A percentile compares a stretch with the other conserved stretches of the same genome.
Evolutionary conservation across 1,284 basidiomycete genomes (phyloP).

Genomic region (Heterobasidion parviporum): DNA sequence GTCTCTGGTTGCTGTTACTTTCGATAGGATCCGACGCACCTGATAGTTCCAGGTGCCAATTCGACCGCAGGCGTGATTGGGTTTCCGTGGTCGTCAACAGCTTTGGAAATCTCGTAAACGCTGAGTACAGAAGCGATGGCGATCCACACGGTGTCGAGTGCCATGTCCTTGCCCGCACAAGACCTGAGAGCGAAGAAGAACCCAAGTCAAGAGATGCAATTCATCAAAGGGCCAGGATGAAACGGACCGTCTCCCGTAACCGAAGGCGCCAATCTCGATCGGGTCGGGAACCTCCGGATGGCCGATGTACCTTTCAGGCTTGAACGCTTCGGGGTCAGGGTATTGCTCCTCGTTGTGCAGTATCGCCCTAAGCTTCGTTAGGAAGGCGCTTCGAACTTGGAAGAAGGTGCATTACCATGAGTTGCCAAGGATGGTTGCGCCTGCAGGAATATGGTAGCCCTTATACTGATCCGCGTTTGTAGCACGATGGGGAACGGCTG

Average conservation of each 20-base stretch:
- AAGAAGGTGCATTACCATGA: constrained; percentile 7
- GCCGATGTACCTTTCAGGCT: constrained; percentile 13
- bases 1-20: background rate
- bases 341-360: constrained; percentile 8
- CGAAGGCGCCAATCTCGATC: constrained; percentile 11
- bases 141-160: constrained; percentile 39
- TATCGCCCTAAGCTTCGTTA: constrained; percentile 8
- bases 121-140: constrained; percentile 36
- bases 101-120: constrained; percentile 32
- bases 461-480: constrained; percentile 8
- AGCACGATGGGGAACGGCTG: constrained; percentile 9
- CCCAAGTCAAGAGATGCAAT: too few relatives aligned
- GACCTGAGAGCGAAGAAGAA: constrained; percentile 17
- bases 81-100: constrained; percentile 31
- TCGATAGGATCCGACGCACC: constrained; percentile 20
- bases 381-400: too few relatives aligned
- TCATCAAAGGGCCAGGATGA: background rate
- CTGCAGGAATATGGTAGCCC: constrained; percentile 10
- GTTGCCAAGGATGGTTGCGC: constrained; percentile 10
- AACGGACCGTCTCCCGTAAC: constrained; percentile 12
- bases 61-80: constrained; percentile 30
- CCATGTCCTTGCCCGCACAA: constrained; percentile 38
- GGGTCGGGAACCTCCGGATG: constrained; percentile 13
- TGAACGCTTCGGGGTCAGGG: constrained; percentile 6
- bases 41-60: constrained; percentile 35